Base-by-base conservation (phyloP, 345 rosid genomes). In the Firmiana major region DNA sequence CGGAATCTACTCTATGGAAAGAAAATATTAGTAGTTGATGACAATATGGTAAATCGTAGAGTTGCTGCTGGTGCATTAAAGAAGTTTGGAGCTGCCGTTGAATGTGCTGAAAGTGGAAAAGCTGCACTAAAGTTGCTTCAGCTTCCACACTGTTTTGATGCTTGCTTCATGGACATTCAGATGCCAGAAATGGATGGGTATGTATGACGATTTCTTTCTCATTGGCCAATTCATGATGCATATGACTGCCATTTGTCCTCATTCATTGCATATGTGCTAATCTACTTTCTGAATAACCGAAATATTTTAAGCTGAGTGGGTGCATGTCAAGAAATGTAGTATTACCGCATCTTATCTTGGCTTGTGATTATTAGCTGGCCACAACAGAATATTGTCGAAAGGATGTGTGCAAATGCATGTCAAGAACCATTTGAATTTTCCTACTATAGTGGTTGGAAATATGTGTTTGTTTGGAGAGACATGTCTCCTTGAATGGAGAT, bases 151-250 rank as follows among this genome's bases (percentile, higher is more conserved):
- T 55, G 4, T 60, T 93, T 90, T 24, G 97, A 94, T 84, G 98
- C 98, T 31, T 94, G 98, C 86, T 94, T 94, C 83, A 94, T 94
- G 98, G 98, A 94, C 71, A 93, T 94, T 76, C 98, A 94, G 76
- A 94, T 94, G 98, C 98, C 98, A 6, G 97, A 91, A 78, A 94
- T 94, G 98, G 98, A 94, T 74, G 98, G 98, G 98, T 94, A 84
- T 73, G 89, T 42, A 40, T 31, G n/a, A 60, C 3, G 17, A 57
- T 10, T 12, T 62, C 36, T 53, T 31, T 31, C 31, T 36, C 66
- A 5, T 21, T 40, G 38, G 9, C 13, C 12, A 55, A 8, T 21
- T 55, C 49, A 46, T 46, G 49, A 46, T 10, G 15, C 49, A 46
- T 46, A 46, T 46, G 36, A 1, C 36, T 34, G 36, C 36, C 36